Conservation (phyloP, 768 basidiomycete species). For the Leccinum imitatum region DNA sequence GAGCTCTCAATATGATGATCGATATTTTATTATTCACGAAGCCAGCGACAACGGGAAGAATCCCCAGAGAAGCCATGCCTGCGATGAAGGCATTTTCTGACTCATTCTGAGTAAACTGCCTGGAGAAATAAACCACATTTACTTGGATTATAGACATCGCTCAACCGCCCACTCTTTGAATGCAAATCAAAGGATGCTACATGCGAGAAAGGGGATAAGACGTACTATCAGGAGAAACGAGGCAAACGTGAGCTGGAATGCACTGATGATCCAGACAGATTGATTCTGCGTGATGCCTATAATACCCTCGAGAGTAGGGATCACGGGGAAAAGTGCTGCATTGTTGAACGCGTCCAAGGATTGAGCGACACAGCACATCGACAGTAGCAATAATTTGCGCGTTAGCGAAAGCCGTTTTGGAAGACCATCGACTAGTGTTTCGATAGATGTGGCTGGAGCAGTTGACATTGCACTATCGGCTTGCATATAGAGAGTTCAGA, state of each 20-base stretch:
- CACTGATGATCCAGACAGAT: slow-evolving; percentile 43
- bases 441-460: background rate
- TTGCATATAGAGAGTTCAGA: background rate
- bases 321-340: slow-evolving; percentile 40
- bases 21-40: slow-evolving; percentile 47
- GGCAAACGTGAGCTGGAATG: slow-evolving; percentile 48
- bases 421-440: slow-evolving; percentile 2
- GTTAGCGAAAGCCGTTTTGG: slow-evolving; percentile 19
- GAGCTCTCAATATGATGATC: slow-evolving; percentile 50
- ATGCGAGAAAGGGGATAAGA: background rate
- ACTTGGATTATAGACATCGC: slow-evolving; percentile 34
- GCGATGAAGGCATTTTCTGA: slow-evolving; percentile 42
- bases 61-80: slow-evolving; percentile 42
- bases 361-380: slow-evolving; percentile 40
- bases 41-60: slow-evolving; percentile 45
- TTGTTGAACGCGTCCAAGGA: slow-evolving; percentile 47
- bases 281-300: slow-evolving; percentile 28
- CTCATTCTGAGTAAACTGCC: slow-evolving; percentile 31
- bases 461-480: slow-evolving; percentile 12
- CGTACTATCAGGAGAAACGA: slow-evolving; percentile 34
- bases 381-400: slow-evolving; percentile 33
- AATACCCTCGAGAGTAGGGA: slow-evolving; percentile 33
- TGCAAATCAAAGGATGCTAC: slow-evolving; percentile 9
- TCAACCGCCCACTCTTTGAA: slow-evolving; percentile 26
- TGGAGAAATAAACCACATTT: slow-evolving; percentile 18